Evolutionary conservation across 257 asterid species (phyloP).

Genomic region (Vinca minor): DNA sequence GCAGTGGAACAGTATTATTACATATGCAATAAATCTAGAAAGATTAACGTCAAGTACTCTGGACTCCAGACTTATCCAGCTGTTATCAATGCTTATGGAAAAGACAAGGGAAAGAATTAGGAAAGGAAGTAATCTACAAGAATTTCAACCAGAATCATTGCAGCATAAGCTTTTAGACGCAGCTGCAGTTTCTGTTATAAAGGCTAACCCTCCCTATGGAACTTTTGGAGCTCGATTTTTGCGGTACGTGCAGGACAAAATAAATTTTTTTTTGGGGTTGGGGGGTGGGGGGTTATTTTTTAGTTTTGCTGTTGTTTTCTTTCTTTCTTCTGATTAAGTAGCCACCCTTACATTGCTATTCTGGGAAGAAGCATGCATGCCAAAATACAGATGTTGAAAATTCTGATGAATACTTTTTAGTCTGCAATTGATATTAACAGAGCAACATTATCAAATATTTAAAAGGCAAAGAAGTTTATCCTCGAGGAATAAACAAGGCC

Average conservation of each 20-base stretch:
- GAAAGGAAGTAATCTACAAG: conserved; percentile 29
- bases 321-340: not conserved
- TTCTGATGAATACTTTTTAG: not conserved
- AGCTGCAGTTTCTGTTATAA: conserved; percentile 50
- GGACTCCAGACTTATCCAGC: conserved; percentile 30
- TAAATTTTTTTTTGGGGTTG: conserved; percentile 2
- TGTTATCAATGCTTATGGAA: conserved; percentile 66
- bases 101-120: conserved; percentile 57
- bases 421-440: not conserved
- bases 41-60: conserved; percentile 23
- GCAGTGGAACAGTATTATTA: conserved; percentile 72
- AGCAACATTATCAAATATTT: not conserved
- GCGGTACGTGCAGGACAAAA: conserved; percentile 45
- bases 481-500: not conserved
- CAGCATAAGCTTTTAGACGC: conserved; percentile 70
- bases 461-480: not conserved
- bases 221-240: conserved; percentile 45
- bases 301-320: not conserved
- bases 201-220: conserved; percentile 46
- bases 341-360: not conserved
- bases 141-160: conserved; percentile 32
- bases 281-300: not conserved
- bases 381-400: not conserved
- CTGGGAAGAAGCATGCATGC: not conserved
- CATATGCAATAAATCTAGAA: conserved; percentile 37